Percentiles rank a stretch among this genome's conserved stretches.
These are phyloP conservation scores for Cyclotella cryptica DNA, from an alignment of 108 stramenopile genomes.

Conservation along the genomic window DNA sequence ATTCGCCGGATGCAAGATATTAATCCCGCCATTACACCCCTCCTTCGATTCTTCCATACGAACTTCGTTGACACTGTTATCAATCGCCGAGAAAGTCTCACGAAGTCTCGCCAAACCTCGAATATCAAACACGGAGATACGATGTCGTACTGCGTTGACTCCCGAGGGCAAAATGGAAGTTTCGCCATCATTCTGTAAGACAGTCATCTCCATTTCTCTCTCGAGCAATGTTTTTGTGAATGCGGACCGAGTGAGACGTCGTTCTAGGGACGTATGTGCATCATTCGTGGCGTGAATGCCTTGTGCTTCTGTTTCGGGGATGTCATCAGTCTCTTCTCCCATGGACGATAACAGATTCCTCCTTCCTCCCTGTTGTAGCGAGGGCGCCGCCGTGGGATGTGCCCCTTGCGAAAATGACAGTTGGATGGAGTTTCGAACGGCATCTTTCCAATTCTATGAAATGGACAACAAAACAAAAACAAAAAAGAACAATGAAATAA, in stretches of 20 bases:
- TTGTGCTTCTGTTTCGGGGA: not conserved
- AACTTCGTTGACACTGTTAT: constrained; percentile 68
- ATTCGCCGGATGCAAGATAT: constrained; percentile 44
- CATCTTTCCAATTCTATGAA: constrained; percentile 80
- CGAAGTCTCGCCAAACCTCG: constrained; percentile 69
- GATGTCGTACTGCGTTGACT: constrained; percentile 20
- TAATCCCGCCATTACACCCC: constrained; percentile 34
- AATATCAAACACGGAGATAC: constrained; percentile 77
- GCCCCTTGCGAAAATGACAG: constrained; percentile 9
- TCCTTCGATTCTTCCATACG: constrained; percentile 28
- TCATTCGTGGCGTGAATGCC: not conserved
- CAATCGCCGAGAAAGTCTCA: constrained; percentile 79
- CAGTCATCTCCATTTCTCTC: constrained; percentile 39
- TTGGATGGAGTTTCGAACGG: constrained; percentile 80
- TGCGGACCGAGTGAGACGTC: constrained; percentile 80
- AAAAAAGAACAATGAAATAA: constrained; percentile 12
- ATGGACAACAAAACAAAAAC: no score
- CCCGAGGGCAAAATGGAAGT: constrained; percentile 18
- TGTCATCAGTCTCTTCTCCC: constrained; percentile 7
- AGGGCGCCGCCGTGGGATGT: not conserved
- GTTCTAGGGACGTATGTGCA: constrained; percentile 5
- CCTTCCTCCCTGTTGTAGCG: constrained; percentile 7
- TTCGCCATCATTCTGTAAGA: not conserved
- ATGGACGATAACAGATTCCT: constrained; percentile 16
- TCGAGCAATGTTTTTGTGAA: constrained; percentile 68